Percentiles rank a stretch among this genome's conserved stretches.
These are phyloP conservation scores for Blastobotrys petasosporus DNA, from an alignment of 1,139 yeast species.

Conservation along the genomic window DNA sequence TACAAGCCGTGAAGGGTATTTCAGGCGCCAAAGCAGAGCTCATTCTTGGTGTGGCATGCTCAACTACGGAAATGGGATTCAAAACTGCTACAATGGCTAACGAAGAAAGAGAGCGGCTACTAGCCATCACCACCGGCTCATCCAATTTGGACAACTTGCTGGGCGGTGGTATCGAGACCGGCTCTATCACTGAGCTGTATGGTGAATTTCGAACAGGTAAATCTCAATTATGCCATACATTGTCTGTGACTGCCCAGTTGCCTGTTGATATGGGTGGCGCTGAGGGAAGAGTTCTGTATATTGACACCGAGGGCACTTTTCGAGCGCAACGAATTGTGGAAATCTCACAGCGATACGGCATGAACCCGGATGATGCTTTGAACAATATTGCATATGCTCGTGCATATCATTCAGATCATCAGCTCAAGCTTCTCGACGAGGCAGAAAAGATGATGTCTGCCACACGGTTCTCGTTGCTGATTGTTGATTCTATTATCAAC, in stretches of 20 bases:
- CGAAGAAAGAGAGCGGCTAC: slow-evolving; percentile 80
- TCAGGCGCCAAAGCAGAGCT: slow-evolving; percentile 95
- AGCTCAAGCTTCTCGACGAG: slow-evolving; percentile 72
- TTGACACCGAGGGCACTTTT: slow-evolving; percentile 96
- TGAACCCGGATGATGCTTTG: slow-evolving; percentile 89
- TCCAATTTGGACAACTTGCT: slow-evolving; percentile 86
- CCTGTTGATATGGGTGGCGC: slow-evolving; percentile 99
- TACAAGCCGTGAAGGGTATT: slow-evolving; percentile 79
- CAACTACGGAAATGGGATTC: slow-evolving; percentile 91
- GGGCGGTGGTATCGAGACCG: slow-evolving; percentile 98
- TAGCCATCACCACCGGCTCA: slow-evolving; percentile 92
- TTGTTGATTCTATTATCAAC: slow-evolving; percentile 96
- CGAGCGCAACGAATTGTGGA: slow-evolving; percentile 86
- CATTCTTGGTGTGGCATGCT: slow-evolving; percentile 73
- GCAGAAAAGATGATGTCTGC: slow-evolving; percentile 98
- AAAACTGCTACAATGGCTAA: slow-evolving; percentile 96
- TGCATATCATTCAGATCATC: slow-evolving; percentile 97
- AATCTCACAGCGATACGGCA: slow-evolving; percentile 86
- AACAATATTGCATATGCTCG: slow-evolving; percentile 97
- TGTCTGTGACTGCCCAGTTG: slow-evolving; percentile 93
- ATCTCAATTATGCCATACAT: slow-evolving; percentile 92
- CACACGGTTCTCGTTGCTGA: slow-evolving; percentile 66
- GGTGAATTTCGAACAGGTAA: slow-evolving; percentile 98
- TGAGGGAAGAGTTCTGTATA: slow-evolving; percentile 93
- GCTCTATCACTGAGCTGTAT: slow-evolving; percentile 91